A percentile compares a stretch with the other conserved stretches of the same genome.
Conservation (phyloP, 129 eudicot genomes). For the Helianthus tuberosus region DNA sequence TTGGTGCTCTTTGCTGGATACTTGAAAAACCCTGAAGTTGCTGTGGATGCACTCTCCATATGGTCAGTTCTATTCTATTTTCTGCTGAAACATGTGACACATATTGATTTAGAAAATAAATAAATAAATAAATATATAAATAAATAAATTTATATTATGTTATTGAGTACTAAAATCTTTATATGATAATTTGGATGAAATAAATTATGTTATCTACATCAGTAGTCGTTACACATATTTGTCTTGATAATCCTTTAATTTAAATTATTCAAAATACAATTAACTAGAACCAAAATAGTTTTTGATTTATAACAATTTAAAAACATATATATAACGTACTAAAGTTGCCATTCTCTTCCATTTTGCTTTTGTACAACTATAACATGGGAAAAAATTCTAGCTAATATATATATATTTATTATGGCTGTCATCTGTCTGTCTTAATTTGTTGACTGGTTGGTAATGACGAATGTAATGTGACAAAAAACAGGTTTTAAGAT, state of each 20-base stretch:
- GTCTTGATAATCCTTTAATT: background rate
- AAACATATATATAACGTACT: background rate
- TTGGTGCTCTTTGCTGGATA: slow-evolving; percentile 49
- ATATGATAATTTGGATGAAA: background rate
- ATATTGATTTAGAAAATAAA: background rate
- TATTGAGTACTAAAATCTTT: background rate
- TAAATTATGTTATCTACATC: background rate
- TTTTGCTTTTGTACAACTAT: no score
- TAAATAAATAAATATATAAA: no score
- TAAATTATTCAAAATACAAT: background rate
- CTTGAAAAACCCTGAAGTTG: slow-evolving; percentile 45
- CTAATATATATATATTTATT: no score
- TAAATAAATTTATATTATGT: background rate
- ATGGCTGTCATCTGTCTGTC: no score
- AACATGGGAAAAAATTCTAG: no score
- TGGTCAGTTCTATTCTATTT: slow-evolving; percentile 39
- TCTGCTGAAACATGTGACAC: background rate
- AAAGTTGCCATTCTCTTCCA: background rate
- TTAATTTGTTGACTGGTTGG: background rate
- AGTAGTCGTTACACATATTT: background rate
- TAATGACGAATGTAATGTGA: background rate
- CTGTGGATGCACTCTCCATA: slow-evolving; percentile 50
- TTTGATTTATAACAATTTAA: background rate
- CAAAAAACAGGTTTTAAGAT: background rate
- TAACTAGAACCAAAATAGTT: background rate